A percentile compares a stretch with the other conserved stretches of the same genome.
Evolutionary conservation across 2,329 filamentous ascomycete genomes (phyloP).

Genomic region (Fusarium decemcellulare): DNA sequence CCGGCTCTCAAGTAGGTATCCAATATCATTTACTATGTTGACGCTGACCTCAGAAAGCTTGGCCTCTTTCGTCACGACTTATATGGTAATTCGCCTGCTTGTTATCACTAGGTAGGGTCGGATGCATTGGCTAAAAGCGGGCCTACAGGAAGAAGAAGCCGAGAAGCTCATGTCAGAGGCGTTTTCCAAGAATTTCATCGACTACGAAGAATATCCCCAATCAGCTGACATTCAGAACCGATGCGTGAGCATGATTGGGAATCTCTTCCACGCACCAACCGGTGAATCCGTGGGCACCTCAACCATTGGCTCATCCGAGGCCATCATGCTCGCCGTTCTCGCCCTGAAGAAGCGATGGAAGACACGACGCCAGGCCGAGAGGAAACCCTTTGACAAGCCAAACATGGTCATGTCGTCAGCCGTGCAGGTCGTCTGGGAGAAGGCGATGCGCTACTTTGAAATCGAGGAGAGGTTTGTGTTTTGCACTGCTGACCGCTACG

Average conservation of each 20-base stretch:
- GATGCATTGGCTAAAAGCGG: not conserved
- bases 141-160: slow-evolving; percentile 83
- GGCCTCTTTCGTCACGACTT: slow-evolving; percentile 94
- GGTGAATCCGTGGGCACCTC: slow-evolving; percentile 85
- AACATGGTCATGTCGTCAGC: slow-evolving; percentile 97
- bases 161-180: slow-evolving; percentile 95
- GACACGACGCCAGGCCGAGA: slow-evolving; percentile 84
- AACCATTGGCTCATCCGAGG: slow-evolving; percentile 89
- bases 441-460: slow-evolving; percentile 89
- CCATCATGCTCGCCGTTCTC: slow-evolving; percentile 84
- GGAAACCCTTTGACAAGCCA: slow-evolving; percentile 83
- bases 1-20: slow-evolving; percentile 82
- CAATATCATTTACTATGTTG: not conserved
- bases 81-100: slow-evolving; percentile 75
- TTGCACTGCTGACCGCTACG: slow-evolving; percentile 71
- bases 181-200: slow-evolving; percentile 95
- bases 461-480: slow-evolving; percentile 87
- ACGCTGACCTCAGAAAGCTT: slow-evolving; percentile 66
- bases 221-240: slow-evolving; percentile 90
- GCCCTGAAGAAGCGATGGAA: slow-evolving; percentile 97
- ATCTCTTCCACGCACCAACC: slow-evolving; percentile 85
- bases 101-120: no score
- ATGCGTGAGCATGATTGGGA: slow-evolving; percentile 90
- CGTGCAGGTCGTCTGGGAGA: slow-evolving; percentile 98
- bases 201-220: slow-evolving; percentile 88